Evolutionary conservation across 345 rosid species (phyloP), one percentile per base, ranked within the genome.

Genomic region (Eucalyptus decipiens): DNA sequence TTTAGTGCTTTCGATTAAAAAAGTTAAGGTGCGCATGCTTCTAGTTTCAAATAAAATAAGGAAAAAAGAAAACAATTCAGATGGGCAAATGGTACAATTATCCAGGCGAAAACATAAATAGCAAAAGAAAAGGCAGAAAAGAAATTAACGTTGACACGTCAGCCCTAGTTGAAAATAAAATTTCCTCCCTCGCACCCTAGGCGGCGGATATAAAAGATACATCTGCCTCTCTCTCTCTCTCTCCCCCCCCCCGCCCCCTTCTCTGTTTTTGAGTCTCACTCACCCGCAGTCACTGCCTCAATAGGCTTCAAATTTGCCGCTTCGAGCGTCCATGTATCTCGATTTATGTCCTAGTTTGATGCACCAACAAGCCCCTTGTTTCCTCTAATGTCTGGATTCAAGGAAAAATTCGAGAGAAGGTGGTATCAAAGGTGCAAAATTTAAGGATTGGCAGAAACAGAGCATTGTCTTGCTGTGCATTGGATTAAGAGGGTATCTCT

Each of bases 281-380:
- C 26, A 37, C 43, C 81, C 3, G 80, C 23, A 8, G 80, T 9
- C 26, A 3, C 26, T 34, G 43, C 47, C 83, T 37, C 83, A 21
- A 21, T 10, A 2, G 26, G 15, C 83, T 19, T 37, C 28, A 37
- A 37, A 76, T 37, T 21, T 37, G 28, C 83, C 47, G 15, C 2
- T 40, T 76, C 28, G 83, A 37, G 45, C 15, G 28, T 37, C 8
- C 47, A 37, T 21, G 13, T 21, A 37, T 37, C 28, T 76, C 80
- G 40, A 21, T 37, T 40, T 76, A 12, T 37, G 83, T 76, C 28
- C 16, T 76, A 37, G 47, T 76, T 37, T 76, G 83, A 76, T 76
- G 88, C 88, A 86, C 88, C 88, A 1, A 54, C 28, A 34, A 86
- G 88, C 88, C 88, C 69, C 72, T 86, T 86, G 72, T 62, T 86